Percentiles rank a stretch among this genome's conserved stretches.
Evolutionary conservation across 2,329 filamentous ascomycete genomes (phyloP).

Genomic region (Domatiomyces catenatus): DNA sequence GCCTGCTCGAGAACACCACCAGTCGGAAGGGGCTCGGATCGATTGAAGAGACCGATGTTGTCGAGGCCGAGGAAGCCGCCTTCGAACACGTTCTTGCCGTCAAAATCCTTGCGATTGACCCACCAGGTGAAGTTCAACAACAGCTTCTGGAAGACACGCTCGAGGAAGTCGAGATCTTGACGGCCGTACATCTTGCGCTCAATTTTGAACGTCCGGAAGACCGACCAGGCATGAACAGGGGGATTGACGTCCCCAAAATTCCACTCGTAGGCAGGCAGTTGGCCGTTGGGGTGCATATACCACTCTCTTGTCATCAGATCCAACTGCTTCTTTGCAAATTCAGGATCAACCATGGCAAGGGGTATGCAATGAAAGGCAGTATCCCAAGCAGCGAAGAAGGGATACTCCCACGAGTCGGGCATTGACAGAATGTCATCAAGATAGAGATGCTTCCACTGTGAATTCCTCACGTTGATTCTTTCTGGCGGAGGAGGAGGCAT

Average conservation of each 20-base stretch:
- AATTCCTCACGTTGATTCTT: slow-evolving; percentile 68
- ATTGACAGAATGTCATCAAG: slow-evolving; percentile 92
- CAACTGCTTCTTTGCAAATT: slow-evolving; percentile 95
- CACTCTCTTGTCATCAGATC: slow-evolving; percentile 92
- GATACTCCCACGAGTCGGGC: slow-evolving; percentile 98
- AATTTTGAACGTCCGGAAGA: slow-evolving; percentile 94
- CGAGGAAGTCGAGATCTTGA: slow-evolving; percentile 87
- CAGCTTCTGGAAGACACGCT: slow-evolving; percentile 91
- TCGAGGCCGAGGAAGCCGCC: slow-evolving; percentile 89
- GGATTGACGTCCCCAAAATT: slow-evolving; percentile 97
- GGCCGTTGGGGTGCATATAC: slow-evolving; percentile 97
- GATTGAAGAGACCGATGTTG: slow-evolving; percentile 96
- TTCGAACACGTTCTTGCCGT: slow-evolving; percentile 95
- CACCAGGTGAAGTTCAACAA: slow-evolving; percentile 98
- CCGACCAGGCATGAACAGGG: slow-evolving; percentile 89
- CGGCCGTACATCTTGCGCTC: slow-evolving; percentile 93
- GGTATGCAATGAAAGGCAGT: slow-evolving; percentile 94
- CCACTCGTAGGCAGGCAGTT: slow-evolving; percentile 88
- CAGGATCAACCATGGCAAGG: slow-evolving; percentile 90
- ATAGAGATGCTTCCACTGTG: slow-evolving; percentile 87
- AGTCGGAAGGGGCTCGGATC: slow-evolving; percentile 84
- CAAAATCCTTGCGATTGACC: slow-evolving; percentile 89
- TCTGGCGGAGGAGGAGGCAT: slow-evolving; percentile 72
- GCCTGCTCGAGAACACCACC: slow-evolving; percentile 90
- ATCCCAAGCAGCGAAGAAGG: slow-evolving; percentile 96